phyloP scores from a whole-genome alignment of 2,329 filamentous ascomycete species.

The Ceratocystis destructans region DNA sequence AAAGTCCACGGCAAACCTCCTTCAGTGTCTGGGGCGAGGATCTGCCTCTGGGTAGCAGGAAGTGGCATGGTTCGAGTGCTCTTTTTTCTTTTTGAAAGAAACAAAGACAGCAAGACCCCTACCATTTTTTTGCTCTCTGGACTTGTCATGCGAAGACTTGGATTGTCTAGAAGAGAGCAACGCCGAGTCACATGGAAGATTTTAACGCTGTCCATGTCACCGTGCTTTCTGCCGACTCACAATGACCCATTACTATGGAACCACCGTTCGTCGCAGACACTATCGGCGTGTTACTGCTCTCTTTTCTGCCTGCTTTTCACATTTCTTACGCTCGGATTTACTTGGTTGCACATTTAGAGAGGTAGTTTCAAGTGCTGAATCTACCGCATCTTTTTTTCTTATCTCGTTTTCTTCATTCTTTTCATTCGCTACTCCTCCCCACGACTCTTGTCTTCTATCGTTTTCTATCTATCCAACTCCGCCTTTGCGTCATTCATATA shows the following conservation, averaged over 20 bases:
- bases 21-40: background rate
- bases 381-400: slow-evolving; percentile 5
- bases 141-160: background rate
- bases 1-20: background rate
- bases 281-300: background rate
- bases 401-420: background rate
- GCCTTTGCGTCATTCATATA: background rate
- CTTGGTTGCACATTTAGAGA: slow-evolving; percentile 5
- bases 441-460: background rate
- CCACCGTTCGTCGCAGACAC: background rate
- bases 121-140: background rate
- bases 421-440: background rate
- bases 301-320: slow-evolving; percentile 4
- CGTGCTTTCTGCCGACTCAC: background rate
- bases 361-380: slow-evolving; percentile 16
- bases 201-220: slow-evolving; percentile 1
- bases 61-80: no score
- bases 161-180: background rate
- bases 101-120: background rate
- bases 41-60: no score
- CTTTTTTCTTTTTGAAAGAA: background rate
- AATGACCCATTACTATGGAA: background rate
- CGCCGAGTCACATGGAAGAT: background rate
- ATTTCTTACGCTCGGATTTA: slow-evolving; percentile 2
- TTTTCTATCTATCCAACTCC: background rate